phyloP scores from a whole-genome alignment of 352 stramenopile species.

The Elongisporangium anandrum region DNA sequence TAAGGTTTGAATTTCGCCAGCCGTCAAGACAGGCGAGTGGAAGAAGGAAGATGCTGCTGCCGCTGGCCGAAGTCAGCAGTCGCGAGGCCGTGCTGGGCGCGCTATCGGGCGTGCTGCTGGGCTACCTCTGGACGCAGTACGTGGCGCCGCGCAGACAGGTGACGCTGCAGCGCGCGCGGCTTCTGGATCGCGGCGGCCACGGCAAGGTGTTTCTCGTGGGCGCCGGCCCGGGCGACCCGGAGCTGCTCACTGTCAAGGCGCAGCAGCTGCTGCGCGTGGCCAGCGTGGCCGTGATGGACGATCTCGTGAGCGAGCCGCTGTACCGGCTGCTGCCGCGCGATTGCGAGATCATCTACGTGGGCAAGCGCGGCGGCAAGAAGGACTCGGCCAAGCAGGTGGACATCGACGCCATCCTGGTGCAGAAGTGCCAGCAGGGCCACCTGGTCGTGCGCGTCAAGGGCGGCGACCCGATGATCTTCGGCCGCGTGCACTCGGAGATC shows the following conservation, averaged over 20 bases:
- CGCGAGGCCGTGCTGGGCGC: constrained; percentile 43
- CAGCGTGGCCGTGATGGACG: constrained; percentile 59
- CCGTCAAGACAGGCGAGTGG: too few species aligned
- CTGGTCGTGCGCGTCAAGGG: constrained; percentile 68
- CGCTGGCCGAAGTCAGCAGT: constrained; percentile 1
- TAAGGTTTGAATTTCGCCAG: neutral
- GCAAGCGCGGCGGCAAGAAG: constrained; percentile 60
- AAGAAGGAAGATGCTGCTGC: constrained; percentile 10
- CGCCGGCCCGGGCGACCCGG: constrained; percentile 48
- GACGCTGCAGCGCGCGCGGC: constrained; percentile 9
- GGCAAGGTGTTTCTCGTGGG: constrained; percentile 65
- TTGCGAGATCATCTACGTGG: constrained; percentile 63
- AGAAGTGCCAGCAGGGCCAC: constrained; percentile 39
- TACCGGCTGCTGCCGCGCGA: constrained; percentile 46
- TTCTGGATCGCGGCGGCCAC: constrained; percentile 15
- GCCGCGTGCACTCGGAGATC: constrained; percentile 70
- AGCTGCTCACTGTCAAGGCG: constrained; percentile 53
- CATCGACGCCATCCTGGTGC: constrained; percentile 59
- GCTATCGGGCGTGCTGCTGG: constrained; percentile 35
- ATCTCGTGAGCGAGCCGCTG: constrained; percentile 57
- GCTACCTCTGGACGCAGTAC: constrained; percentile 24
- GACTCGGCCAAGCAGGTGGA: constrained; percentile 64
- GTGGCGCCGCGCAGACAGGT: constrained; percentile 13
- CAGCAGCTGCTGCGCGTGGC: constrained; percentile 38
- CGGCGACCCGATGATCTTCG: constrained; percentile 72